These are phyloP conservation scores for Kockiozyma suomiensis DNA, from an alignment of 805 yeast species.

Conservation along the genomic window DNA sequence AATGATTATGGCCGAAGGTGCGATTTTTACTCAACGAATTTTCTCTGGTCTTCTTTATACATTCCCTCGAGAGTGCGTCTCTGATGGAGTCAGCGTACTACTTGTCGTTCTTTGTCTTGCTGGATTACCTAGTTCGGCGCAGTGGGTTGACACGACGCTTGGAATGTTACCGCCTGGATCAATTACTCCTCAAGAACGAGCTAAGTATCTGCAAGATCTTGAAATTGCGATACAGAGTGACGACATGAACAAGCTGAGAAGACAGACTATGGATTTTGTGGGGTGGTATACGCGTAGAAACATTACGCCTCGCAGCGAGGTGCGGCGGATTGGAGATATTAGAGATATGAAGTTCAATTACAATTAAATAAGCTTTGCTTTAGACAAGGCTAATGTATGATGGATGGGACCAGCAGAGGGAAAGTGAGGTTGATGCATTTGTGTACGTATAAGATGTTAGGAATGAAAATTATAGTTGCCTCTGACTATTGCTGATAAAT, in stretches of 20 bases:
- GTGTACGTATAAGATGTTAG: no score
- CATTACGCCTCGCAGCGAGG: slow-evolving; percentile 42
- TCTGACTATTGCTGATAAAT: no score
- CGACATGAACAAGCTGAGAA: slow-evolving; percentile 73
- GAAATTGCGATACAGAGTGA: slow-evolving; percentile 59
- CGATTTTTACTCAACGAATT: slow-evolving; percentile 54
- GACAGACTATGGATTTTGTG: slow-evolving; percentile 73
- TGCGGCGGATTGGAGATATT: slow-evolving; percentile 21
- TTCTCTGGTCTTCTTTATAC: slow-evolving; percentile 69
- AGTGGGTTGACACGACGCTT: slow-evolving; percentile 66
- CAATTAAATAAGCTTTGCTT: neutral
- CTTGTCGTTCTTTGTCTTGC: slow-evolving; percentile 60
- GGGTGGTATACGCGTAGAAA: slow-evolving; percentile 82
- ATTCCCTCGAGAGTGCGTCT: slow-evolving; percentile 68
- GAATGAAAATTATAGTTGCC: neutral
- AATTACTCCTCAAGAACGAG: slow-evolving; percentile 68
- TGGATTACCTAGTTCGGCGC: slow-evolving; percentile 47
- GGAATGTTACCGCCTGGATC: slow-evolving; percentile 60
- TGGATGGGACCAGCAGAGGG: no score
- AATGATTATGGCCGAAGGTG: slow-evolving; percentile 60
- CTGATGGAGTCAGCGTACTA: slow-evolving; percentile 75
- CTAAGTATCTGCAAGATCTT: slow-evolving; percentile 60
- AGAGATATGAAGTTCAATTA: slow-evolving; percentile 16
- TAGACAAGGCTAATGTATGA: no score
- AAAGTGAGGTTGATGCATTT: no score